These are phyloP conservation scores for Tillandsia fasciculata DNA, from an alignment of 176 grass and related monocot genomes.

Conservation along the genomic window DNA sequence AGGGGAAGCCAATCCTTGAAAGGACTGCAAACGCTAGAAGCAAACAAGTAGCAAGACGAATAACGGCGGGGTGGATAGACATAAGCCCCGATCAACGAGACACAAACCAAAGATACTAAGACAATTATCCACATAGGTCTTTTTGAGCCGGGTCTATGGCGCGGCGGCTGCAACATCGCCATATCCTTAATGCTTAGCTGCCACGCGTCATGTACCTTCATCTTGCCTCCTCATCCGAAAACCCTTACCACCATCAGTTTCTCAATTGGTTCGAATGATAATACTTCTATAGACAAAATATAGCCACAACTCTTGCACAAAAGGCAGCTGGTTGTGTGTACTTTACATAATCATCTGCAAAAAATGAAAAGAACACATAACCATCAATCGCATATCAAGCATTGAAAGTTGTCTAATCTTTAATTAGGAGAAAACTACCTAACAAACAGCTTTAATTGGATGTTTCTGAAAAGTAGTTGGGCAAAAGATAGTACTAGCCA, in stretches of 20 bases:
- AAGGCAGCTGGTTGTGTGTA: neutral
- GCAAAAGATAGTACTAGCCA: neutral
- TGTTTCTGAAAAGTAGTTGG: no score
- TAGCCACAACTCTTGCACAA: neutral
- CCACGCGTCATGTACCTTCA: conserved; percentile 32
- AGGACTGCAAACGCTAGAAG: conserved; percentile 46
- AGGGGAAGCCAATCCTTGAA: conserved; percentile 76
- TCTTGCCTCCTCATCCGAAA: conserved; percentile 4
- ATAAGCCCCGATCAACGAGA: conserved; percentile 60
- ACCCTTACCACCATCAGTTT: neutral
- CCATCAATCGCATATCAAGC: neutral
- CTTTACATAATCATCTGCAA: neutral
- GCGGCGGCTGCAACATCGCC: conserved; percentile 43
- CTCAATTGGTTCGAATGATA: neutral
- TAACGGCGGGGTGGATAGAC: conserved; percentile 55
- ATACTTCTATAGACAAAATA: neutral
- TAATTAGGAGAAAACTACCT: neutral
- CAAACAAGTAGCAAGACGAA: conserved; percentile 69
- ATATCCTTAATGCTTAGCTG: conserved; percentile 45
- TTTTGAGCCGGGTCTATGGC: conserved; percentile 45
- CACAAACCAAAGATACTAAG: conserved; percentile 54
- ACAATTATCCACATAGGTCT: conserved; percentile 90
- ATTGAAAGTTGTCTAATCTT: neutral
- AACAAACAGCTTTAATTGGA: neutral
- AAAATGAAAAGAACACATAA: neutral